Evolutionary conservation across 331 rosid genomes (phyloP), one percentile per base, ranked within the genome.

Genomic region (Malus hybrid): DNA sequence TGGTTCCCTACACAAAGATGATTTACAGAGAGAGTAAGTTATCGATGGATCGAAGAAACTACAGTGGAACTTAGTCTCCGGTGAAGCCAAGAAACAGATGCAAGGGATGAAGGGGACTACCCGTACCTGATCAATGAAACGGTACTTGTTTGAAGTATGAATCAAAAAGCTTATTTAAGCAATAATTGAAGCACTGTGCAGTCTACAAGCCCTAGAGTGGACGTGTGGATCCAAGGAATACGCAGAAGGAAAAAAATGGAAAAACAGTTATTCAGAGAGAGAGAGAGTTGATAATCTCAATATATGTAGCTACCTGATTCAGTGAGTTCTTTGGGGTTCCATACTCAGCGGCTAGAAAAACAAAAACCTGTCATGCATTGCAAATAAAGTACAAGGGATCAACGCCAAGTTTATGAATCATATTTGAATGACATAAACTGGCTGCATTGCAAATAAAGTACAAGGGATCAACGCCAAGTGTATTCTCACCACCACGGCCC

Each of bases 291-390:
- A 22, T 63, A 77, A 50, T 28, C 46, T 52, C 61, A 59, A 39
- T 5, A 66, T 69, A 70, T 75, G 59, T 60, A 55, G 61, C 44
- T 62, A 91, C 97, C 93, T 93, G 96, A 79, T 88, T 93, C 83
- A 89, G 81, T 59, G 85, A 31, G 81, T 89, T 84, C 88, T 83
- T 86, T 12, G 88, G 80, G 80, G 93, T 91, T 84, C 77, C 90
- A 76, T 93, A 93, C 76, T 93, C 97, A 42, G 97, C 93, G 62
- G 98, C 97, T 54, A 91, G 22, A 85, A 89, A 93, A 65, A 86
- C 98, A 36, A 89, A 93, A 60, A 93, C 96, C 97, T 91, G 87
- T 77, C 59, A 76, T 44, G 15, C 33, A 68, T 24, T 16, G 29
- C 66, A 69, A 56, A 71, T 16, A 66, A 73, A 68, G 19, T 62